Evolutionary conservation across 495 filamentous ascomycete species (phyloP).

Genomic region (Letharia columbiana): DNA sequence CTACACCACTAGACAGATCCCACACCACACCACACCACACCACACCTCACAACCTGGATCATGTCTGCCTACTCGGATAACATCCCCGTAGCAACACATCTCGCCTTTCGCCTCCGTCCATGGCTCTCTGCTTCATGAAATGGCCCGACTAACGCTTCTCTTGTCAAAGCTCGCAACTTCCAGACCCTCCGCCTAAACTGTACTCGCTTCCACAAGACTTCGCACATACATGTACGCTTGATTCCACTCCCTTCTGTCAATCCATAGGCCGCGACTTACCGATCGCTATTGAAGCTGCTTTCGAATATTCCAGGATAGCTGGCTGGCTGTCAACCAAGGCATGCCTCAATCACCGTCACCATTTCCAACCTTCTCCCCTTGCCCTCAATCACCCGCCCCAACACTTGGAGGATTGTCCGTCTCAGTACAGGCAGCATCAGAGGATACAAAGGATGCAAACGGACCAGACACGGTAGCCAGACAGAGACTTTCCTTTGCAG

Average conservation of each 20-base stretch:
- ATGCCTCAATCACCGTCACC: slow-evolving; percentile 16
- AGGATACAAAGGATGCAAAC: slow-evolving; percentile 1
- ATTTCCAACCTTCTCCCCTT: slow-evolving; percentile 9
- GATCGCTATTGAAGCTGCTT: background rate
- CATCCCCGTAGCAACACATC: background rate
- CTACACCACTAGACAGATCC: too few relatives aligned
- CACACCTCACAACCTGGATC: too few relatives aligned
- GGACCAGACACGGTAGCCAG: slow-evolving; percentile 18
- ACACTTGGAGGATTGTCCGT: background rate
- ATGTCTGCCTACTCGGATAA: too few relatives aligned
- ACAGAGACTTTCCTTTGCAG: slow-evolving; percentile 18
- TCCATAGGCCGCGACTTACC: background rate
- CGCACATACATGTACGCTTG: background rate
- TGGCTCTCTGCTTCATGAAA: background rate
- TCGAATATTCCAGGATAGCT: background rate
- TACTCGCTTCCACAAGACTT: background rate
- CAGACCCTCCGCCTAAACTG: background rate
- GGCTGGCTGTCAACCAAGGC: background rate
- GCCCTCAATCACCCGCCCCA: background rate
- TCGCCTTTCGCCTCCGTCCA: background rate
- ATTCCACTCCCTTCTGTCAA: background rate
- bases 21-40: too few relatives aligned
- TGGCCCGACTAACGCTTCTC: background rate
- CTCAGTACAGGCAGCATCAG: slow-evolving; percentile 3
- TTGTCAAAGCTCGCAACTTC: background rate